Percentiles rank a stretch among this genome's conserved stretches.
Evolutionary conservation across 164 flowering plant species (phyloP).

Genomic region (Houttuynia cordata): DNA sequence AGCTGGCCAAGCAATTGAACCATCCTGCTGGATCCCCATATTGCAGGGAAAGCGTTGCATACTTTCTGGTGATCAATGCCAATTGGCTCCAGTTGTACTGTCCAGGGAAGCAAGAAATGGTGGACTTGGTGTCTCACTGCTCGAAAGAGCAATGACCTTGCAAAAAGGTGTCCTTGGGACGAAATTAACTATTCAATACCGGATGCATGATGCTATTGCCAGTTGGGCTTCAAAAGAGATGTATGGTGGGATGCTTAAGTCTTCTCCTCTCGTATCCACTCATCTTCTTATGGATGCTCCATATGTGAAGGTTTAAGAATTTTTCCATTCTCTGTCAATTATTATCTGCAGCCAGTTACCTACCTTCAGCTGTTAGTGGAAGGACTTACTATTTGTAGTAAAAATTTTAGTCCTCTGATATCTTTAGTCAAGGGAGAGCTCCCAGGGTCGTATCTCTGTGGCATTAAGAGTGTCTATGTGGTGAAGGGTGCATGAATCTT

Average conservation of each 20-base stretch:
- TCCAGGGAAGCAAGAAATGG: slow-evolving; percentile 82
- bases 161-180: slow-evolving; percentile 60
- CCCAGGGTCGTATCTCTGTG: no score
- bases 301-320: slow-evolving; percentile 58
- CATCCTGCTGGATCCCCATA: slow-evolving; percentile 87
- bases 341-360: not conserved
- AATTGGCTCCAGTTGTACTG: slow-evolving; percentile 79
- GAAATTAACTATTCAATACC: slow-evolving; percentile 62
- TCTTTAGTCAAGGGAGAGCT: no score
- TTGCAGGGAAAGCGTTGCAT: slow-evolving; percentile 80
- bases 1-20: slow-evolving; percentile 94
- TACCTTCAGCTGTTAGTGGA: not conserved
- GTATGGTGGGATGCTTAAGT: slow-evolving; percentile 62
- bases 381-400: no score
- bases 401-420: no score
- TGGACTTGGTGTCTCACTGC: slow-evolving; percentile 77
- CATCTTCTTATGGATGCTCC: slow-evolving; percentile 88
- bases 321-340: not conserved
- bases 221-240: slow-evolving; percentile 96
- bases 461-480: no score
- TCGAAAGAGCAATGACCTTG: slow-evolving; percentile 66
- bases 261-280: slow-evolving; percentile 53
- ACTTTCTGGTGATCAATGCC: slow-evolving; percentile 84
- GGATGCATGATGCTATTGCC: slow-evolving; percentile 88
- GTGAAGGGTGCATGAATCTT: no score